Conservation (phyloP, 1,284 basidiomycete species). For the Tylopilus orsonianus region DNA sequence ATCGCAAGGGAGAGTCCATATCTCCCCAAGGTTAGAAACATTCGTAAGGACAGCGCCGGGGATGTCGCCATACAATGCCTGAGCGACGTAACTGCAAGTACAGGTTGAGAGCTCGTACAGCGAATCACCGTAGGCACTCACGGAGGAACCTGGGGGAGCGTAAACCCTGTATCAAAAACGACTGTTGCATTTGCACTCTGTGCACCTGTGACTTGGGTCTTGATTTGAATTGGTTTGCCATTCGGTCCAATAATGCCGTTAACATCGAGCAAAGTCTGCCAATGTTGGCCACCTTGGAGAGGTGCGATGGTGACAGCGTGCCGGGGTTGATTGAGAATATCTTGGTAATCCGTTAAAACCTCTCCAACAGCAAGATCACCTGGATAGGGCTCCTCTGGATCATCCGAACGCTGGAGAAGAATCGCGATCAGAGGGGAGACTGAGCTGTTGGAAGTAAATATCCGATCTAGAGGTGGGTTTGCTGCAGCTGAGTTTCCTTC, state of each 20-base stretch:
- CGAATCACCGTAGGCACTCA: constrained; percentile 27
- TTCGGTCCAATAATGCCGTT: constrained; percentile 52
- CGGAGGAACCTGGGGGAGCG: constrained; percentile 62
- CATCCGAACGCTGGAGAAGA: constrained; percentile 47
- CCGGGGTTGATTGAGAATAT: constrained; percentile 43
- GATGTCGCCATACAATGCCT: constrained; percentile 56
- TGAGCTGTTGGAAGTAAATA: constrained; percentile 57
- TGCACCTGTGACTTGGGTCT: constrained; percentile 41
- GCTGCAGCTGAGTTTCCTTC: constrained; percentile 32
- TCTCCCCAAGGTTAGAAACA: constrained; percentile 42
- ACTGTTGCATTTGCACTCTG: constrained; percentile 49
- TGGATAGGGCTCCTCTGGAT: constrained; percentile 41
- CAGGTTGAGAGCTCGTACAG: constrained; percentile 1
- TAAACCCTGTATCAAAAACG: constrained; percentile 69
- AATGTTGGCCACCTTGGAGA: constrained; percentile 46
- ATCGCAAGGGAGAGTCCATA: constrained; percentile 60
- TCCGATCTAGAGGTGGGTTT: constrained; percentile 58
- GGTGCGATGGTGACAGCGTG: constrained; percentile 41
- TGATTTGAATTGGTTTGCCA: constrained; percentile 45
- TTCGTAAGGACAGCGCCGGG: constrained; percentile 49
- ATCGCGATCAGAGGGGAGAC: constrained; percentile 59
- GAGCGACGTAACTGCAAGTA: constrained; percentile 45
- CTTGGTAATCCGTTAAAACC: constrained; percentile 40
- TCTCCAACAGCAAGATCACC: constrained; percentile 52
- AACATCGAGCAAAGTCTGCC: constrained; percentile 49